Evolutionary conservation across 805 yeast genomes (phyloP).

Genomic region (Teunomyces stri): DNA sequence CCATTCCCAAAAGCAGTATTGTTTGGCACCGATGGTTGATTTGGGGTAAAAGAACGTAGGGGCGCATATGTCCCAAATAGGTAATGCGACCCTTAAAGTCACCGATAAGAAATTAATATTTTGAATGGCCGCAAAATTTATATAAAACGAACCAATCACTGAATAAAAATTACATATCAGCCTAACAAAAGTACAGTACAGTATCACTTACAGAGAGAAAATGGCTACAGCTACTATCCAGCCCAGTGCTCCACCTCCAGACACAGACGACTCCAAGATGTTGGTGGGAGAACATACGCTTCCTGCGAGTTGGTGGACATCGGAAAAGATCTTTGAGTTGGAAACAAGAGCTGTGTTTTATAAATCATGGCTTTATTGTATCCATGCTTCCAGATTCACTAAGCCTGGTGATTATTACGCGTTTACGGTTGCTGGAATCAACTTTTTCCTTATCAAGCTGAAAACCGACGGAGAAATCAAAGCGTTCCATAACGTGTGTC

Average conservation of each 20-base stretch:
- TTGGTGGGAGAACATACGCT: conserved; percentile 44
- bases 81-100: neutral
- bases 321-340: conserved; percentile 54
- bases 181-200: neutral
- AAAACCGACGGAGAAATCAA: conserved; percentile 46
- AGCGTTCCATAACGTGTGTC: conserved; percentile 64
- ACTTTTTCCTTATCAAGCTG: conserved; percentile 54
- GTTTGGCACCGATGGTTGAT: neutral
- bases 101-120: neutral
- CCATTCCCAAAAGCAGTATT: neutral
- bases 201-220: neutral
- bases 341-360: conserved; percentile 58
- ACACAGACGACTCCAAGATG: conserved; percentile 12
- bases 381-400: conserved; percentile 50
- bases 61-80: neutral
- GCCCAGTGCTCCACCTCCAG: conserved; percentile 25
- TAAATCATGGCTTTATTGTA: conserved; percentile 55
- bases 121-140: neutral
- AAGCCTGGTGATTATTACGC: conserved; percentile 59
- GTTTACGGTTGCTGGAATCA: conserved; percentile 50
- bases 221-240: conserved; percentile 17
- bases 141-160: conserved; percentile 1
- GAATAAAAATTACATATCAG: neutral
- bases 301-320: conserved; percentile 68
- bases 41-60: neutral